Percentiles rank a stretch among this genome's conserved stretches.
phyloP scores from a whole-genome alignment of 2,329 filamentous ascomycete genomes.

The Sclerotinia nivalis region DNA sequence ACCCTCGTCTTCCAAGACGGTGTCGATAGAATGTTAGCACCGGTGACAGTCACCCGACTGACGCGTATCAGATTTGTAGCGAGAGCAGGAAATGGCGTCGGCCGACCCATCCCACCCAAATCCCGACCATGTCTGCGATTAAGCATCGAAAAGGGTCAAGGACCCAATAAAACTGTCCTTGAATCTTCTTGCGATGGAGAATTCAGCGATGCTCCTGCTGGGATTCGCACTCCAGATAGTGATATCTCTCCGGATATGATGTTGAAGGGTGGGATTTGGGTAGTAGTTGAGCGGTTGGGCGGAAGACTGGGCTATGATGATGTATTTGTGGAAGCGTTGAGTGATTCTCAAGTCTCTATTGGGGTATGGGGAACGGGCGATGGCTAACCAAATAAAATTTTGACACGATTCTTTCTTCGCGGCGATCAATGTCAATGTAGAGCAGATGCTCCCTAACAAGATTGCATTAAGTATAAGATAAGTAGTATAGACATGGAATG shows the following conservation, averaged over 20 bases:
- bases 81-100: slow-evolving; percentile 35
- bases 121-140: slow-evolving; percentile 60
- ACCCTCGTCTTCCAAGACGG: slow-evolving; percentile 52
- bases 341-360: slow-evolving; percentile 39
- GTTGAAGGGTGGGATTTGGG: slow-evolving; percentile 63
- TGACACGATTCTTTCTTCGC: neutral
- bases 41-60: slow-evolving; percentile 33
- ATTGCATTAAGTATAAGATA: slow-evolving; percentile 1
- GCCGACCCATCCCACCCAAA: slow-evolving; percentile 16
- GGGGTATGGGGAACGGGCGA: slow-evolving; percentile 41
- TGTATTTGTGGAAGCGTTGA: slow-evolving; percentile 55
- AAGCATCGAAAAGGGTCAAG: slow-evolving; percentile 71
- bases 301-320: slow-evolving; percentile 46
- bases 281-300: slow-evolving; percentile 81
- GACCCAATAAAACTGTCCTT: slow-evolving; percentile 65
- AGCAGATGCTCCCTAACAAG: neutral
- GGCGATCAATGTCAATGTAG: neutral
- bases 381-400: slow-evolving; percentile 23
- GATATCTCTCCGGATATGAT: slow-evolving; percentile 68
- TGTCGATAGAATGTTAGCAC: slow-evolving; percentile 50
- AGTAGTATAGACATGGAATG: slow-evolving; percentile 13
- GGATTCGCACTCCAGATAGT: slow-evolving; percentile 70
- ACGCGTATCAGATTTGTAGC: slow-evolving; percentile 33
- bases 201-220: slow-evolving; percentile 67
- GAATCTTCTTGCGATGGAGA: slow-evolving; percentile 70